Evolutionary conservation across 2,329 filamentous ascomycete species (phyloP).

Genomic region (Hypoxylon sp.): DNA sequence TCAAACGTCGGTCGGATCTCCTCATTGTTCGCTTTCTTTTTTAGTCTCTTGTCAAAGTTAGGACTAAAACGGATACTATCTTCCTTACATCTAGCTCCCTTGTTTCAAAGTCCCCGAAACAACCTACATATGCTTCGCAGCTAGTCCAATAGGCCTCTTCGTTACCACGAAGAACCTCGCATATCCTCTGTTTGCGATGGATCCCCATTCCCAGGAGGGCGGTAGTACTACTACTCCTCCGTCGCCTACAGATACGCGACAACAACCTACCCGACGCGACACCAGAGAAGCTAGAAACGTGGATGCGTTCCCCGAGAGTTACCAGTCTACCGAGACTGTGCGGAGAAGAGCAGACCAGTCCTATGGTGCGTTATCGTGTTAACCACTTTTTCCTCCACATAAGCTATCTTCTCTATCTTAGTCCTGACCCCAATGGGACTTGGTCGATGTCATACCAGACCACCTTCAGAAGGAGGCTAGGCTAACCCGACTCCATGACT

Average conservation of each 20-base stretch:
- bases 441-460: conserved; percentile 34
- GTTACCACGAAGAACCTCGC: conserved; percentile 35
- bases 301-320: conserved; percentile 67
- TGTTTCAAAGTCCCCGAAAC: conserved; percentile 34
- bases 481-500: conserved; percentile 46
- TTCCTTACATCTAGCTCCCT: conserved; percentile 15
- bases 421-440: conserved; percentile 25
- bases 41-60: conserved; percentile 27
- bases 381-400: conserved; percentile 23
- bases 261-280: conserved; percentile 55
- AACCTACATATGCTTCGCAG: conserved; percentile 38
- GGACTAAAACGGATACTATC: conserved; percentile 28
- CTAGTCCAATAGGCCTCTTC: conserved; percentile 38
- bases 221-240: conserved; percentile 57
- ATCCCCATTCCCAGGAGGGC: conserved; percentile 59
- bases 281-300: conserved; percentile 55
- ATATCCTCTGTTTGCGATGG: conserved; percentile 58
- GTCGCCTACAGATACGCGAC: conserved; percentile 68
- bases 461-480: conserved; percentile 14
- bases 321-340: conserved; percentile 73
- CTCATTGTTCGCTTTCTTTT: conserved; percentile 19
- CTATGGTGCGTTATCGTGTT: conserved; percentile 67
- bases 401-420: conserved; percentile 30
- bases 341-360: conserved; percentile 68
- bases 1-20: conserved; percentile 24